These are phyloP conservation scores for Colletotrichum simmondsii DNA, from an alignment of 2,329 filamentous ascomycete species.

Conservation along the genomic window DNA sequence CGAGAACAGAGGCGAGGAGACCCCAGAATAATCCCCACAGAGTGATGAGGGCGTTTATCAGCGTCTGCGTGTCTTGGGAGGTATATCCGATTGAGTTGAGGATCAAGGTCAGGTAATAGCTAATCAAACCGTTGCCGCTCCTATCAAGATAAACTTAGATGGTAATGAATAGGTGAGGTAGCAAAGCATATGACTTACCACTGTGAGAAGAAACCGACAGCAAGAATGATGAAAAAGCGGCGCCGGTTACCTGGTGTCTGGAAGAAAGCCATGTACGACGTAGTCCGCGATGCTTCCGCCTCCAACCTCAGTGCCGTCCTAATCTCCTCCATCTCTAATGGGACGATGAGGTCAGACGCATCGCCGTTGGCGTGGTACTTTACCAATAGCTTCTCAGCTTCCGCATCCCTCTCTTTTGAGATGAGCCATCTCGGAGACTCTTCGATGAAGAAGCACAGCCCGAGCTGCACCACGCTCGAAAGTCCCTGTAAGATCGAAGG, in stretches of 20 bases:
- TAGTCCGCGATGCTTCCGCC: constrained; percentile 28
- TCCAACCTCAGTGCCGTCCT: constrained; percentile 29
- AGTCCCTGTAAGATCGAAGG: constrained; percentile 26
- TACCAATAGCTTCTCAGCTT: constrained; percentile 43
- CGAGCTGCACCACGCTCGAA: constrained; percentile 24
- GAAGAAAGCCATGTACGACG: constrained; percentile 37
- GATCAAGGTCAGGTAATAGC: constrained; percentile 51
- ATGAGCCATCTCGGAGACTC: constrained; percentile 48
- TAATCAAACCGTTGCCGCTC: constrained; percentile 45
- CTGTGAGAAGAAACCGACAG: constrained; percentile 60
- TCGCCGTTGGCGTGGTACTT: constrained; percentile 64
- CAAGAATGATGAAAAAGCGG: constrained; percentile 55
- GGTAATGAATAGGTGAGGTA: not conserved
- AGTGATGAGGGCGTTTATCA: constrained; percentile 43
- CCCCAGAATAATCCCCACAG: constrained; percentile 35
- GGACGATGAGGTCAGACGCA: constrained; percentile 59
- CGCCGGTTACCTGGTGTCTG: constrained; percentile 41
- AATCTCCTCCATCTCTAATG: constrained; percentile 39
- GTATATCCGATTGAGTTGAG: constrained; percentile 45
- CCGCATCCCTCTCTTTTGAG: constrained; percentile 43
- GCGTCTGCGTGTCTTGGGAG: constrained; percentile 39
- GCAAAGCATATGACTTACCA: constrained; percentile 22
- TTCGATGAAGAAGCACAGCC: constrained; percentile 36
- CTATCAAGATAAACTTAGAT: constrained; percentile 43
- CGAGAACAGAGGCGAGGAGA: constrained; percentile 45